These are phyloP conservation scores for Yamadazyma olivae DNA, from an alignment of 805 yeast species.

Conservation along the genomic window DNA sequence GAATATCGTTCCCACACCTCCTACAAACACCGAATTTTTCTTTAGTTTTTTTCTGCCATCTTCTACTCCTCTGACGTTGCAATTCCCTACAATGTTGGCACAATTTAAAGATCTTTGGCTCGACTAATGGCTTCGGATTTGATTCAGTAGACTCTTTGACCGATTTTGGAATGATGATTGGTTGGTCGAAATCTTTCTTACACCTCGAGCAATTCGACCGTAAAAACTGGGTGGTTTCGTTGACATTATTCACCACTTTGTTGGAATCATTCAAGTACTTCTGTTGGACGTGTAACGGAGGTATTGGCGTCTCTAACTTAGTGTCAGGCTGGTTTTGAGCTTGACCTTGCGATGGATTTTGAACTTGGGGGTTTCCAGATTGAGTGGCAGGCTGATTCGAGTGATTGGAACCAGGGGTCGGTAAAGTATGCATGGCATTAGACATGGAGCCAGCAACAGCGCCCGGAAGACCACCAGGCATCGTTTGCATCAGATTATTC, in stretches of 20 bases:
- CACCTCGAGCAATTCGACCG: constrained; percentile 52
- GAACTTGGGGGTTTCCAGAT: no score
- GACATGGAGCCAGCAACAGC: no score
- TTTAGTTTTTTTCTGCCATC: constrained; percentile 64
- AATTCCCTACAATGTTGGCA: constrained; percentile 65
- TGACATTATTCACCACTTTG: constrained; percentile 6
- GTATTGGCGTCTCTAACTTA: constrained; percentile 30
- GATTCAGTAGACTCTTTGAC: constrained; percentile 13
- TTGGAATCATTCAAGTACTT: constrained; percentile 24
- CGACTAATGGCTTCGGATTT: constrained; percentile 27
- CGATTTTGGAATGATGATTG: constrained; percentile 32
- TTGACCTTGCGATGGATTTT: no score
- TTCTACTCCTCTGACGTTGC: constrained; percentile 58
- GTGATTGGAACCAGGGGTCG: no score
- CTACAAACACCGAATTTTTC: constrained; percentile 61
- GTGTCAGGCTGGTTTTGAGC: no score
- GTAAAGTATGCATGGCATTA: no score
- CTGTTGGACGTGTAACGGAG: constrained; percentile 44
- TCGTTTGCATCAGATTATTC: no score
- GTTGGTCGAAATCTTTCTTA: constrained; percentile 55
- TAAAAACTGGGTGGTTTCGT: constrained; percentile 20
- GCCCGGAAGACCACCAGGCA: no score
- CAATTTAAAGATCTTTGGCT: constrained; percentile 47
- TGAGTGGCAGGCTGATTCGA: no score
- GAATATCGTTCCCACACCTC: constrained; percentile 57